Conservation (phyloP, 257 asterid genomes). For the Solanum ossicruentum region DNA sequence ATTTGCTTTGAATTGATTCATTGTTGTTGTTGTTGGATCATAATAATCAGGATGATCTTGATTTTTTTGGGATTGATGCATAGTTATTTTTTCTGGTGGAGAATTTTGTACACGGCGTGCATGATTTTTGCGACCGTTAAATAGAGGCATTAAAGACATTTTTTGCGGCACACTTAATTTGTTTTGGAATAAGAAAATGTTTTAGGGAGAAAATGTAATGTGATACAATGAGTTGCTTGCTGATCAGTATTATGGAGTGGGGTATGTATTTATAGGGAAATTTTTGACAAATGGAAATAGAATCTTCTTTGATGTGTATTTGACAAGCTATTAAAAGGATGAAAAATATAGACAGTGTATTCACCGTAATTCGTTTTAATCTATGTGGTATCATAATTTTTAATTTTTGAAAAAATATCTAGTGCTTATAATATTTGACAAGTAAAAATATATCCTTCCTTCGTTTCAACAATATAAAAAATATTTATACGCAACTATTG, state of each 20-base stretch:
- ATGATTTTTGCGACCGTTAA: slow-evolving; percentile 2
- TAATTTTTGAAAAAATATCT: no score
- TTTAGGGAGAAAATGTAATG: neutral
- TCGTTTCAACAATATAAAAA: no score
- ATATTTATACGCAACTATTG: no score
- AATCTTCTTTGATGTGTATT: neutral
- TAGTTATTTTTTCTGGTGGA: neutral
- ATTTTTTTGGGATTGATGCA: neutral
- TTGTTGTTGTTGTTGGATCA: neutral
- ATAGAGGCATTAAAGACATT: slow-evolving; percentile 13
- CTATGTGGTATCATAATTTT: no score
- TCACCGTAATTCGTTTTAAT: no score
- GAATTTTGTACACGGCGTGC: neutral
- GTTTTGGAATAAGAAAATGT: neutral
- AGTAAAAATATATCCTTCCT: no score
- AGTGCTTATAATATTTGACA: no score
- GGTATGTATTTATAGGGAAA: neutral
- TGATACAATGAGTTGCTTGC: neutral
- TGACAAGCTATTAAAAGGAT: neutral
- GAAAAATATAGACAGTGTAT: neutral
- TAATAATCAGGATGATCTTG: neutral
- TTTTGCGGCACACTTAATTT: neutral
- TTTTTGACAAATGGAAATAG: neutral
- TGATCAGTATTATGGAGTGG: neutral
- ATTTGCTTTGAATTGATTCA: neutral